A percentile compares a stretch with the other conserved stretches of the same genome.
Evolutionary conservation across 768 basidiomycete species (phyloP).

Genomic region (Vishniacozyma victoriae): DNA sequence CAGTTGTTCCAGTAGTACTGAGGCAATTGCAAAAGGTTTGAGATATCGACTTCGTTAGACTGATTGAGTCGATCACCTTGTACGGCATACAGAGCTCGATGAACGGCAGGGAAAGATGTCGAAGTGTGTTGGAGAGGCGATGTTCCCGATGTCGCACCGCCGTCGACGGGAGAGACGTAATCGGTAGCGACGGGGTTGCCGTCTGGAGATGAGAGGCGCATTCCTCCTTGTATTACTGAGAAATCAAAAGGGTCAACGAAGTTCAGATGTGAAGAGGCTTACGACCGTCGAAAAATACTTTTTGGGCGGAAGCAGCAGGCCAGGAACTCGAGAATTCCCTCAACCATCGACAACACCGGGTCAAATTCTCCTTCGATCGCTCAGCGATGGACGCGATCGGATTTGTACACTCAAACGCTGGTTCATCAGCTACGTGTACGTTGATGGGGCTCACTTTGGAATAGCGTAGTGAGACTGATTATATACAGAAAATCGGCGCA

Average conservation of each 20-base stretch:
- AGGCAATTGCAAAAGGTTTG: neutral
- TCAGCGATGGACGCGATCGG: slow-evolving; percentile 14
- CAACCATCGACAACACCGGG: slow-evolving; percentile 37
- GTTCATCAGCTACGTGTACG: neutral
- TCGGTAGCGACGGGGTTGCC: neutral
- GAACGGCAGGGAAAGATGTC: neutral
- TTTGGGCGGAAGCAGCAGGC: slow-evolving; percentile 31
- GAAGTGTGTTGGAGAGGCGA: too few relatives aligned
- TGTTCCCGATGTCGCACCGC: too few relatives aligned
- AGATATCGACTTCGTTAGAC: neutral
- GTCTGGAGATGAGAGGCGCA: slow-evolving; percentile 7
- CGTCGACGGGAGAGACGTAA: neutral
- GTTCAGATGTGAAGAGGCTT: slow-evolving; percentile 5
- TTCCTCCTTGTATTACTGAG: slow-evolving; percentile 23
- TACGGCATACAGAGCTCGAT: neutral
- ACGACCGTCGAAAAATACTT: slow-evolving; percentile 38
- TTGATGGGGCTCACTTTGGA: slow-evolving; percentile 18
- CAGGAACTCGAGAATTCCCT: slow-evolving; percentile 28
- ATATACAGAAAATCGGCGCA: slow-evolving; percentile 36
- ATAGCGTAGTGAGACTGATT: slow-evolving; percentile 30
- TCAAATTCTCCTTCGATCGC: slow-evolving; percentile 26
- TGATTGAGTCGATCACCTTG: neutral
- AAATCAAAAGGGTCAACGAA: too few relatives aligned
- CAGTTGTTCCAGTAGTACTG: neutral
- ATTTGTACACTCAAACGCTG: slow-evolving; percentile 29